These are phyloP conservation scores for Cystobasidiopsis lactophilus DNA, from an alignment of 768 basidiomycete genomes.

Conservation along the genomic window DNA sequence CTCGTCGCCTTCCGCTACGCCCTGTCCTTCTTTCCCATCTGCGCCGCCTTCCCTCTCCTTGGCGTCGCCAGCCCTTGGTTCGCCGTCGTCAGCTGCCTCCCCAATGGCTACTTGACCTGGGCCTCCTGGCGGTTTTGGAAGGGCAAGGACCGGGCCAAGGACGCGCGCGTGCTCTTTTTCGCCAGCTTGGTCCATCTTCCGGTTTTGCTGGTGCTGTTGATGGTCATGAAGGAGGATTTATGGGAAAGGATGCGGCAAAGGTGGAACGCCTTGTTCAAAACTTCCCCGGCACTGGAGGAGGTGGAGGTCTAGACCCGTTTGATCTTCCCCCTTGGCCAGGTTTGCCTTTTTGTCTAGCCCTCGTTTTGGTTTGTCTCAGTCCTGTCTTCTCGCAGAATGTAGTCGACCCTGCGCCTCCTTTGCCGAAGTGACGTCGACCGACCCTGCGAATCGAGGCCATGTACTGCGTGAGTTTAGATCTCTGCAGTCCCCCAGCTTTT, in stretches of 20 bases:
- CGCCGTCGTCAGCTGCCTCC: constrained; percentile 48
- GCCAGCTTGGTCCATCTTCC: constrained; percentile 78
- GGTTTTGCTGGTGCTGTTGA: constrained; percentile 69
- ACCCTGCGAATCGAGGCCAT: too few species aligned
- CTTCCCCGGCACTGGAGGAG: too few species aligned
- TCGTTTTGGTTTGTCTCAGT: too few species aligned
- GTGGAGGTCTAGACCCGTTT: too few species aligned
- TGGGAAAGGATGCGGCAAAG: neutral
- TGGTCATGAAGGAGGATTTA: constrained; percentile 49
- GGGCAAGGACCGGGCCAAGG: constrained; percentile 27
- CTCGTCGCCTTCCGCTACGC: constrained; percentile 69
- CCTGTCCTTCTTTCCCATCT: constrained; percentile 49
- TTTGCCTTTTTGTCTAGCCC: too few species aligned
- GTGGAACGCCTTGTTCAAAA: neutral
- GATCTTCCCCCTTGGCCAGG: too few species aligned
- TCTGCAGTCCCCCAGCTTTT: too few species aligned
- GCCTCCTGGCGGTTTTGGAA: constrained; percentile 59
- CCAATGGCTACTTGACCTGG: constrained; percentile 46
- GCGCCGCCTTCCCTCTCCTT: constrained; percentile 61
- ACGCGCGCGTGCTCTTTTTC: constrained; percentile 46
- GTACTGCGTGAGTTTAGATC: too few species aligned
- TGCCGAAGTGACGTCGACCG: too few species aligned
- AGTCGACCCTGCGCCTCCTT: too few species aligned
- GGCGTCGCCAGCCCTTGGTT: constrained; percentile 86
- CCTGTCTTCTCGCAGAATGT: too few species aligned